These are phyloP conservation scores for Paspalum notatum DNA, from an alignment of 176 grass and related monocot genomes.

Conservation along the genomic window DNA sequence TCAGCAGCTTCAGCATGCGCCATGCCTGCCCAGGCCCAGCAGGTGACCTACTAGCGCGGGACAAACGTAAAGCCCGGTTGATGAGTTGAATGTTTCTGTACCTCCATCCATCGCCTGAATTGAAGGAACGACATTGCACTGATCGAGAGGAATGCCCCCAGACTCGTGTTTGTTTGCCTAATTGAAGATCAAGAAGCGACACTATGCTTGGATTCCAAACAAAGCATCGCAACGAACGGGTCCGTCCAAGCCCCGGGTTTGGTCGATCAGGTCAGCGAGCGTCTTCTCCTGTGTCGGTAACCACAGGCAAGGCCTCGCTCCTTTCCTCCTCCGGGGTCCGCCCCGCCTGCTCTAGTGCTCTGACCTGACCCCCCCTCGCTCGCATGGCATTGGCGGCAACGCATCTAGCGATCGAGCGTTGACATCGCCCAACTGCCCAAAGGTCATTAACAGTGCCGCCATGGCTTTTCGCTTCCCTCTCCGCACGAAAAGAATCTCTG, in stretches of 20 bases:
- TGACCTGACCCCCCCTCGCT: neutral
- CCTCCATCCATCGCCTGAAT: too few species aligned
- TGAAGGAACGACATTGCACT: too few species aligned
- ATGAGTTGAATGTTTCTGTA: too few species aligned
- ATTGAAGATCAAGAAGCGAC: too few species aligned
- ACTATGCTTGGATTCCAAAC: slow-evolving; percentile 39
- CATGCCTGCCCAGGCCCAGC: too few species aligned
- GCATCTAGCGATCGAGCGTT: neutral
- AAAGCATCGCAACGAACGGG: slow-evolving; percentile 31
- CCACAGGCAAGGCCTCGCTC: neutral
- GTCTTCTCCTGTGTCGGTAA: neutral
- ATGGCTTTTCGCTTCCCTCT: neutral
- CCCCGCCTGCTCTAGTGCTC: neutral
- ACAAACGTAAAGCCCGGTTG: too few species aligned
- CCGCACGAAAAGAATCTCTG: neutral
- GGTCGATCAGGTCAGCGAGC: slow-evolving; percentile 20
- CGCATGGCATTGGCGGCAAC: neutral
- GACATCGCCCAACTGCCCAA: neutral
- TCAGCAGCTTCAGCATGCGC: too few species aligned
- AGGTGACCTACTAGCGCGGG: too few species aligned
- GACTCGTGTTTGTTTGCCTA: too few species aligned
- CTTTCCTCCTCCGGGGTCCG: neutral
- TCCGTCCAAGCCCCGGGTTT: slow-evolving; percentile 17
- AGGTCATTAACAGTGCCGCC: neutral
- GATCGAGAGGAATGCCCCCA: too few species aligned